Evolutionary conservation across 2,329 filamentous ascomycete species (phyloP).

Genomic region (Diplodia mutila): DNA sequence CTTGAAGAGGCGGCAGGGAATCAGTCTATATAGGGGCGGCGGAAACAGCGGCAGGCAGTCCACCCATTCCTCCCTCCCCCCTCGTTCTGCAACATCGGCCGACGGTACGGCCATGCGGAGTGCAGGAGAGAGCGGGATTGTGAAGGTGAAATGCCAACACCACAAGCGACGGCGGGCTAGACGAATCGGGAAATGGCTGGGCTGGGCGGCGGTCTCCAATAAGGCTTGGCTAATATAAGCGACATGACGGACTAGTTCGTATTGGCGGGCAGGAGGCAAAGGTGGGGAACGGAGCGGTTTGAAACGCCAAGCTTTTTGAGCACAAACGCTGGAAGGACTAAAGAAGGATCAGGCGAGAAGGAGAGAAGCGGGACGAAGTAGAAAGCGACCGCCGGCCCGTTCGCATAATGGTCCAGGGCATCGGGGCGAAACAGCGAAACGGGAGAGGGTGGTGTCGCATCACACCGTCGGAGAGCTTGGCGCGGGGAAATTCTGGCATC

Average conservation of each 20-base stretch:
- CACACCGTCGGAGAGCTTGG: not conserved
- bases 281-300: not conserved
- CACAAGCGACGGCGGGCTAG: not conserved
- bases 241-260: not conserved
- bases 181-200: conserved; percentile 3
- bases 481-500: not conserved
- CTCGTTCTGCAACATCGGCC: not conserved
- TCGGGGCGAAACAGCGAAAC: not conserved
- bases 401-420: not conserved
- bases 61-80: too few relatives aligned
- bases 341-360: too few relatives aligned
- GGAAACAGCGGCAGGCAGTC: not conserved
- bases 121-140: not conserved
- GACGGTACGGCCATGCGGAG: not conserved
- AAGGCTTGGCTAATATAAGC: conserved; percentile 12
- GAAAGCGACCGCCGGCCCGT: not conserved
- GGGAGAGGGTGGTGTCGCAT: not conserved
- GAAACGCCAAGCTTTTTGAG: conserved; percentile 11
- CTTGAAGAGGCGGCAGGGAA: not conserved
- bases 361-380: not conserved
- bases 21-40: not conserved
- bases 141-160: conserved; percentile 7
- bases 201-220: not conserved
- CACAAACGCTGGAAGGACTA: not conserved
- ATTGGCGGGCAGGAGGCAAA: not conserved